Evolutionary conservation across 129 eudicot species (phyloP), one percentile per base, ranked within the genome.

Genomic region (Rutidosis leptorrhynchoides): DNA sequence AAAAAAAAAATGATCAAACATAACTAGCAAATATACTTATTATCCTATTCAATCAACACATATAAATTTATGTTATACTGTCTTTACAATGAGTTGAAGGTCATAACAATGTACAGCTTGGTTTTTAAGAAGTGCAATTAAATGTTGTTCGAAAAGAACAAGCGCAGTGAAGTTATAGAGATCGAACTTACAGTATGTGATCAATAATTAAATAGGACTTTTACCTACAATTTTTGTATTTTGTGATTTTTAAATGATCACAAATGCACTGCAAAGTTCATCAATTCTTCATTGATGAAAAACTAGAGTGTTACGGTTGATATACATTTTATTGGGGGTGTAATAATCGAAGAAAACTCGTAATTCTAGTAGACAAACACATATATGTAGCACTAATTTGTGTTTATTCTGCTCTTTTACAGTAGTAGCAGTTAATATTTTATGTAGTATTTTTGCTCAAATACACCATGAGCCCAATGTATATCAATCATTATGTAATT

Each of bases 351-450:
- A 21, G 8, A 64, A 64, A 74, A 56, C 51, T 74, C 78, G 65
- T 74, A 65, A 67, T 75, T 67, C 56, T 75, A 58, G 55, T 63
- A 59, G 74, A 68, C 79, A 67, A 53, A 67, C 71, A 60, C 74
- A 75, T 73, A 67, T 67, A 59, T 68, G 79, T 75, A 62, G 68
- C 79, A 75, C 79, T 67, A 75, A 68, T 32, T 32, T 75, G 35
- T 75, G 79, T 67, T 67, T 37, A 23, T 43, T 43, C 32, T 48
- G 28, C 62, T 59, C 67, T 74, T 67, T 58, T 55, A 1, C 74
- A n/a, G 42, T 59, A 75, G 55, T 57, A 24, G 33, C 9, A 61
- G 32, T 22, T 2, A 27, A 51, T 37, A 17, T 37, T 64, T 24
- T 21, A 40, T 46, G 48, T 23, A 19, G 48, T 23, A 19, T 10